Evolutionary conservation across 208 protist species (phyloP).

Genomic region (Acanthamoeba triangularis): DNA sequence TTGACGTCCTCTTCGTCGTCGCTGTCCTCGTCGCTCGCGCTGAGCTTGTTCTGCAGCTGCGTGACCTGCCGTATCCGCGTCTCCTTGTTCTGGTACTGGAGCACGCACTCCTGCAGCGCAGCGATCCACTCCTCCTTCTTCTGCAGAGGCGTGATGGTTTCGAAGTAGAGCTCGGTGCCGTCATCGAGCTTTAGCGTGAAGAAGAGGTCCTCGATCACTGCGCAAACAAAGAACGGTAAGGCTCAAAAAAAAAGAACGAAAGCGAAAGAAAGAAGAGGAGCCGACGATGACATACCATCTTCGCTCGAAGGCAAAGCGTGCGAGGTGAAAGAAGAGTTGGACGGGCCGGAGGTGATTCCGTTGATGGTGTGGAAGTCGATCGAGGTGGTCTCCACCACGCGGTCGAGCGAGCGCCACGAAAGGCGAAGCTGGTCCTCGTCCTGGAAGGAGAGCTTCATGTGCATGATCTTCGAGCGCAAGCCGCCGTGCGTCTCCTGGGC

Average conservation of each 20-base stretch:
- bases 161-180: slow-evolving; percentile 23
- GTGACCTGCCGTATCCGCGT: not conserved
- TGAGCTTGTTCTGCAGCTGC: slow-evolving; percentile 19
- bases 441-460: slow-evolving; percentile 51
- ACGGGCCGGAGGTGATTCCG: not conserved
- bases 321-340: not conserved
- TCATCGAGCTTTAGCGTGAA: not conserved
- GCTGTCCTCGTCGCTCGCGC: slow-evolving; percentile 43
- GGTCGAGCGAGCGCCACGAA: slow-evolving; percentile 31
- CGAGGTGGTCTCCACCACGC: slow-evolving; percentile 23
- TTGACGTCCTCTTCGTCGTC: slow-evolving; percentile 17
- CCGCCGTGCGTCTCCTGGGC: not conserved
- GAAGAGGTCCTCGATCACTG: slow-evolving; percentile 39
- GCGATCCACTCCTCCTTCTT: slow-evolving; percentile 11
- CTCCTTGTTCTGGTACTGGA: slow-evolving; percentile 40
- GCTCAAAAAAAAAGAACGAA: not conserved
- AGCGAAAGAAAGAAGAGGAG: not conserved
- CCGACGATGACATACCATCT: not conserved
- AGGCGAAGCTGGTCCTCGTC: slow-evolving; percentile 19
- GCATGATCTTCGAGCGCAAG: slow-evolving; percentile 52
- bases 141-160: not conserved
- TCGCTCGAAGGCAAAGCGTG: not conserved
- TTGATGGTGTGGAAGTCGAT: slow-evolving; percentile 29
- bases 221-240: not conserved
- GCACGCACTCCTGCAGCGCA: not conserved